Evolutionary conservation across 768 basidiomycete genomes (phyloP).

Genomic region (Tricholoma matsutake): DNA sequence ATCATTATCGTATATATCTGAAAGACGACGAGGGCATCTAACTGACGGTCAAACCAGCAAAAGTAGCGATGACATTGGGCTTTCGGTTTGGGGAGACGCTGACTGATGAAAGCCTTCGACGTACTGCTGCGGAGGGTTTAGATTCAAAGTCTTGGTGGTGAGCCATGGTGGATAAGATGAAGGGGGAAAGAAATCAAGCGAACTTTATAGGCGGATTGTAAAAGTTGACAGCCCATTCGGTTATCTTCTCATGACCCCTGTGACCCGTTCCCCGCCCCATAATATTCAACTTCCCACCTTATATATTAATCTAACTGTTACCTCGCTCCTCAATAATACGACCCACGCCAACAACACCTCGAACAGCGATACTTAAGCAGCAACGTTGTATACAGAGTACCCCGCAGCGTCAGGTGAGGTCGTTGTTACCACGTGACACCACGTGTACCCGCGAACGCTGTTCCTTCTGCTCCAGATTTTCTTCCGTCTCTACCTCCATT

Average conservation of each 20-base stretch:
- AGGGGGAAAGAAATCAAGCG: constrained; percentile 19
- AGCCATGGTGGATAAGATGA: constrained; percentile 45
- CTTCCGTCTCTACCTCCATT: not conserved
- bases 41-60: constrained; percentile 66
- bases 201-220: constrained; percentile 27
- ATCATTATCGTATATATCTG: constrained; percentile 19
- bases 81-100: constrained; percentile 40
- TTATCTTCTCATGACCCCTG: not conserved
- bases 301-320: no score
- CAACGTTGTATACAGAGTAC: not conserved
- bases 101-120: constrained; percentile 63
- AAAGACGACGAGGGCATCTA: constrained; percentile 13
- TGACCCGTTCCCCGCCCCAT: not conserved
- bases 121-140: constrained; percentile 56
- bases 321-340: no score
- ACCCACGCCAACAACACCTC: no score
- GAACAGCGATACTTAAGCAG: no score
- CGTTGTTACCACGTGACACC: not conserved
- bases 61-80: constrained; percentile 54
- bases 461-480: not conserved
- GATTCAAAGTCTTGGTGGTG: constrained; percentile 56
- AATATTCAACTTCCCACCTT: no score
- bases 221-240: not conserved
- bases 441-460: not conserved
- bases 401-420: no score